Conservation (phyloP, 768 basidiomycete genomes). For the Leccinum boreale region DNA sequence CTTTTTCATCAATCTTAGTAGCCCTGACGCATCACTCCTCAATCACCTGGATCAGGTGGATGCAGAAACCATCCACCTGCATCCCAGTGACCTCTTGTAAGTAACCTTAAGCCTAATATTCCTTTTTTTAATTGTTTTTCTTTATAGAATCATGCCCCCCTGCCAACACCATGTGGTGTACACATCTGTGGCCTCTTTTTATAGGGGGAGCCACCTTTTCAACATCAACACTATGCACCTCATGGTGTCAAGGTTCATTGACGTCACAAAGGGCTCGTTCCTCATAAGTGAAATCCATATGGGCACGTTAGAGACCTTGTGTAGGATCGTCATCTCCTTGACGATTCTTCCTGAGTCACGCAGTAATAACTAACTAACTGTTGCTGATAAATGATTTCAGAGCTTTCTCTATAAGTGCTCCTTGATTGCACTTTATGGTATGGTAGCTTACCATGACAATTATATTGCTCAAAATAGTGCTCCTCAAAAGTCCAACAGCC, state of each 20-base stretch:
- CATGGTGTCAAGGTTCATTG: too few relatives aligned
- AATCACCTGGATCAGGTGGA: not conserved
- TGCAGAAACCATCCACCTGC: not conserved
- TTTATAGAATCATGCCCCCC: conserved; percentile 3
- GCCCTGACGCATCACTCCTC: not conserved
- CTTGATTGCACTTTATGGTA: not conserved
- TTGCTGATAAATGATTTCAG: not conserved
- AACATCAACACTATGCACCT: too few relatives aligned
- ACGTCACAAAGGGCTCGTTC: too few relatives aligned
- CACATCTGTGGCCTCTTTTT: conserved; percentile 2
- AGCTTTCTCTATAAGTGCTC: not conserved
- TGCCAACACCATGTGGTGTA: conserved; percentile 1
- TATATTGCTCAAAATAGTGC: too few relatives aligned
- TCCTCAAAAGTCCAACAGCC: too few relatives aligned
- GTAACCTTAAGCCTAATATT: not conserved
- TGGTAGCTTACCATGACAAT: not conserved
- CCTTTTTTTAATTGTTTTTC: not conserved
- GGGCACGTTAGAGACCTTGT: not conserved
- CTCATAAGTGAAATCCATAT: too few relatives aligned
- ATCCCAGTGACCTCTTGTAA: not conserved
- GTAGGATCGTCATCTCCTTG: not conserved
- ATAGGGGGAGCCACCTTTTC: too few relatives aligned
- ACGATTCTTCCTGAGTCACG: not conserved
- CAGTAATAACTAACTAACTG: not conserved
- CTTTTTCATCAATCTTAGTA: not conserved